Evolutionary conservation across 2,329 filamentous ascomycete species (phyloP), one percentile per base, ranked within the genome.

Genomic region (Calonectria henricotiae): DNA sequence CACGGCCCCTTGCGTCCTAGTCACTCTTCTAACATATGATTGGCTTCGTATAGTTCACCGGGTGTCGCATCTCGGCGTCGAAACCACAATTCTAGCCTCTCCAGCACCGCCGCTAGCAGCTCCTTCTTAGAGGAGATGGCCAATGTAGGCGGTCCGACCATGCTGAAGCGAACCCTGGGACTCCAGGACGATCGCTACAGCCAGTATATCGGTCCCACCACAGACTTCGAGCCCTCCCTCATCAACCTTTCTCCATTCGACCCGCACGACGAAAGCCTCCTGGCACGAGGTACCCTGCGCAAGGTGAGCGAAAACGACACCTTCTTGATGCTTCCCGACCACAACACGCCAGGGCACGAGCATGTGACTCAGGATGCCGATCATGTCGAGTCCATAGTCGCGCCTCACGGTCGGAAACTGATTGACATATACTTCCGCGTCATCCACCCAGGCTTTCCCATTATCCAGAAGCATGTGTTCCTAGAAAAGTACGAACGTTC

Each of bases 181-280:
- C 87, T 96, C 74, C 93, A 96, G 80, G 86, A 89, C 78, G 92
- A 94, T 81, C 90, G 93, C 71, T 94, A 93, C 81, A 94, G 93
- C 83, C 92, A 94, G 82, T 94, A 96, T 79, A 94, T 96, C 76
- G 94, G 94, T 30, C 90, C 92, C 68, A 96, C 93, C 62, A 95
- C 93, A 62, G 93, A 95, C 77, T 94, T 95, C 79, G 94, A 96
- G 80, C 92, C 93, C 17, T 92, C 92, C n/a, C 86, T 96, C 65
- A 94, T 96, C 82, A 93, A 94, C 76, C 87, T 96, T 25, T 95
- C 93, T 25, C 88, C 91, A 6, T 95, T 95, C 81, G 93, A 96
- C 82, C 91, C 91, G 35, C 92, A 93, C 79, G 93, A 95, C 84
- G 93, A 96, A 83, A 95, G 92, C 78, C 88, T 93, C 25, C 87